These are phyloP conservation scores for Candida sithepensis DNA, from an alignment of 805 yeast genomes.

Conservation along the genomic window DNA sequence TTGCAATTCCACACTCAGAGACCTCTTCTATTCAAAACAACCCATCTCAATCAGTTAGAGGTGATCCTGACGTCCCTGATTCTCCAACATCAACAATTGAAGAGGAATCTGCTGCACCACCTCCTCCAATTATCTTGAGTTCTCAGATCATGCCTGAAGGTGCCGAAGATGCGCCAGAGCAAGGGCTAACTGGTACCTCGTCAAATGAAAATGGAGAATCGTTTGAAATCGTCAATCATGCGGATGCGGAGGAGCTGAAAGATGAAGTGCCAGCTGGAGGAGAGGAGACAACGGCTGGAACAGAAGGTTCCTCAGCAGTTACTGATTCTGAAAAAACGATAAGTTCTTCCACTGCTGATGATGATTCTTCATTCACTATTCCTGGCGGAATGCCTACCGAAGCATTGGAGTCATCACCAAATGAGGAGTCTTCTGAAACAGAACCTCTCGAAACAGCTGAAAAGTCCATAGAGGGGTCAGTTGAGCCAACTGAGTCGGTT, in stretches of 20 bases:
- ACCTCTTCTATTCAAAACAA: constrained; percentile 91
- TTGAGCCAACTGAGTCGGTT: no score
- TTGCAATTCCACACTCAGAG: constrained; percentile 68
- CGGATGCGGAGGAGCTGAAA: constrained; percentile 30
- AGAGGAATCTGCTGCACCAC: constrained; percentile 29
- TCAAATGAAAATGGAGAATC: constrained; percentile 38
- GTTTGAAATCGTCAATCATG: constrained; percentile 51
- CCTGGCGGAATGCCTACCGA: constrained; percentile 13
- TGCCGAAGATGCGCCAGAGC: constrained; percentile 13
- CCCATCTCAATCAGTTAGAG: constrained; percentile 87
- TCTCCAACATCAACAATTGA: constrained; percentile 34
- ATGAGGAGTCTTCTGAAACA: constrained; percentile 8
- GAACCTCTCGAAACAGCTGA: constrained; percentile 3
- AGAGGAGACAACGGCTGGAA: not conserved
- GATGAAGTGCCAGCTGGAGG: not conserved
- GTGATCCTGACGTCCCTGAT: constrained; percentile 50
- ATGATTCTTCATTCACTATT: not conserved
- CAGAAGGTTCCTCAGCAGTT: not conserved
- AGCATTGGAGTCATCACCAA: constrained; percentile 4
- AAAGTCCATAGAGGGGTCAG: no score
- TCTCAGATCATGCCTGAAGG: constrained; percentile 30
- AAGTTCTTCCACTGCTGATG: not conserved
- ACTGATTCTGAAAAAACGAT: not conserved
- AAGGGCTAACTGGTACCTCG: constrained; percentile 8
- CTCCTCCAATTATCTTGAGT: constrained; percentile 23